Evolutionary conservation across 108 stramenopile genomes (phyloP), one percentile per base, ranked within the genome.

Genomic region (Epithemia pelagica): DNA sequence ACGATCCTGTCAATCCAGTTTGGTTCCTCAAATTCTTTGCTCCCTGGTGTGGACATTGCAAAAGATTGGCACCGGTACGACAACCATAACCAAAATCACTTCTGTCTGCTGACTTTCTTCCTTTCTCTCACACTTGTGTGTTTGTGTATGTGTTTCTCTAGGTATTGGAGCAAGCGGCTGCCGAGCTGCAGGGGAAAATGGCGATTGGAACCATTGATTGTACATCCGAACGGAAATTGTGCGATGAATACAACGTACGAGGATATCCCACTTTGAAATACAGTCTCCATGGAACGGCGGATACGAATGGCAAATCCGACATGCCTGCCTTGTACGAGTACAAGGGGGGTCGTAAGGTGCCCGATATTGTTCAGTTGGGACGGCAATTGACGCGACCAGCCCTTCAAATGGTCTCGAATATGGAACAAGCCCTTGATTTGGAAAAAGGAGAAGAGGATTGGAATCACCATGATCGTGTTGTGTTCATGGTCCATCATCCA

Each of bases 151-250:
- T 33, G 7, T 51, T 30, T 54, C 37, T 10, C 5, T 46, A 46
- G 37, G 37, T 87, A 1, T 66, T 94, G 65, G 78, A 89, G 18
- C n/a, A 74, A 25, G 73, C 82, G 1, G 89, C 92, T 19, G 78
- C 84, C 5, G 60, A 69, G 21, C 8, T 91, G 28, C 63, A 74
- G 21, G 89, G 88, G 15, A 81, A 88, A 76, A 70, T 94, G 82
- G 78, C 92, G 52, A 89, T 94, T 67, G 92, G 89, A 0, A 91
- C 79, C 52, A 75, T 94, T 46, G 92, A 94, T 67, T 94, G 92
- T 72, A 94, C 92, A 1, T 27, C 51, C 2, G 78, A 89, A 54
- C 88, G 84, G 60, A 0, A 24, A 10, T 51, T 91, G 27, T 94
- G 92, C 61, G 67, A 86, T 15, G 28, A 66, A 71, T 78, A 73